Conservation (phyloP, 2,329 filamentous ascomycete genomes). For the Xylaria digitata region DNA sequence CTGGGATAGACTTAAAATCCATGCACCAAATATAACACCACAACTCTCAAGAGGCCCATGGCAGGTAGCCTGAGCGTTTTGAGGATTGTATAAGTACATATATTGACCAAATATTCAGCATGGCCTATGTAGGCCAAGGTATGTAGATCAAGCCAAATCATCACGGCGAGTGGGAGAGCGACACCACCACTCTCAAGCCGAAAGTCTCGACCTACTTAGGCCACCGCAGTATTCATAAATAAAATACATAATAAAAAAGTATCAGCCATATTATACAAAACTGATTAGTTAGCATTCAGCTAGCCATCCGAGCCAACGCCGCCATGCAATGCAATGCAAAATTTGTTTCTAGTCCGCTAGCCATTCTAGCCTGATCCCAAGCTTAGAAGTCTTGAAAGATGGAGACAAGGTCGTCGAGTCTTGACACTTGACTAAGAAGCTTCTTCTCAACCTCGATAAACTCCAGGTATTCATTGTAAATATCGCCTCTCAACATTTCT, state of each 20-base stretch:
- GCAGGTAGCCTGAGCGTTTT: too few relatives aligned
- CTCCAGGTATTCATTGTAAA: slow-evolving; percentile 71
- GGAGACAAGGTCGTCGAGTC: slow-evolving; percentile 86
- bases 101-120: not conserved
- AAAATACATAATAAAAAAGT: slow-evolving; percentile 12
- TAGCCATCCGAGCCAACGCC: slow-evolving; percentile 43
- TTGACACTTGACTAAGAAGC: slow-evolving; percentile 80
- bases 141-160: not conserved
- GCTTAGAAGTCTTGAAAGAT: slow-evolving; percentile 76
- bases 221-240: not conserved
- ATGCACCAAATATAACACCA: too few relatives aligned
- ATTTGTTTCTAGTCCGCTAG: slow-evolving; percentile 20
- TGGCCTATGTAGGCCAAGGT: too few relatives aligned
- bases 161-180: not conserved
- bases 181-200: not conserved
- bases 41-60: too few relatives aligned
- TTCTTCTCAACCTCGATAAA: slow-evolving; percentile 75
- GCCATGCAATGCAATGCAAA: slow-evolving; percentile 47
- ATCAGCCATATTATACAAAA: slow-evolving; percentile 33
- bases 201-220: not conserved
- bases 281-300: slow-evolving; percentile 15
- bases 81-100: not conserved
- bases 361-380: slow-evolving; percentile 35
- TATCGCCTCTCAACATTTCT: slow-evolving; percentile 78
- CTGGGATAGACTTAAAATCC: too few relatives aligned